A percentile compares a stretch with the other conserved stretches of the same genome.
Conservation (phyloP, 2,329 filamentous ascomycete species). For the Arthroderma sp. region DNA sequence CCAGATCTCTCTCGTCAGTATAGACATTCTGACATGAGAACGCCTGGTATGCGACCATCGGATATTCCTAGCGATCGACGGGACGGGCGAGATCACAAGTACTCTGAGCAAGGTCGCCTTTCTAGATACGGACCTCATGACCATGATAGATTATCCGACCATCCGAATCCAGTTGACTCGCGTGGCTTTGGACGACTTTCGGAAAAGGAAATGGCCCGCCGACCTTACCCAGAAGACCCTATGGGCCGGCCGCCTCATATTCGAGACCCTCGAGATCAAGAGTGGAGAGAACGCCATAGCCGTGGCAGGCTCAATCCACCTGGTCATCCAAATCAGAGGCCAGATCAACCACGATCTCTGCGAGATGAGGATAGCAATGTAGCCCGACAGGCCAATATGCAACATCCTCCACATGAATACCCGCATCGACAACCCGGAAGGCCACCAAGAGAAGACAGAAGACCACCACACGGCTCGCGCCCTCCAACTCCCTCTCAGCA, state of each 20-base stretch:
- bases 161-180: background rate
- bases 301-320: slow-evolving; percentile 23
- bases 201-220: slow-evolving; percentile 24
- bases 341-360: slow-evolving; percentile 7
- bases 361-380: slow-evolving; percentile 9
- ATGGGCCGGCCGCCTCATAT: slow-evolving; percentile 25
- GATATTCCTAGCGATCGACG: slow-evolving; percentile 30
- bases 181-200: slow-evolving; percentile 1
- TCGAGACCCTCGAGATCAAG: slow-evolving; percentile 28
- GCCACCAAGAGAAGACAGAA: slow-evolving; percentile 13
- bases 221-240: slow-evolving; percentile 28
- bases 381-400: slow-evolving; percentile 4
- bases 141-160: slow-evolving; percentile 18
- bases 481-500: slow-evolving; percentile 13
- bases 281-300: slow-evolving; percentile 27
- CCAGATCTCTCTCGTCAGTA: slow-evolving; percentile 25
- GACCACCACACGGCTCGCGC: slow-evolving; percentile 16
- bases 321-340: slow-evolving; percentile 19
- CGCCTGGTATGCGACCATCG: slow-evolving; percentile 27
- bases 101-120: slow-evolving; percentile 27
- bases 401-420: slow-evolving; percentile 6
- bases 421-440: slow-evolving; percentile 11
- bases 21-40: slow-evolving; percentile 24
- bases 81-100: slow-evolving; percentile 25
- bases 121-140: slow-evolving; percentile 29